phyloP scores from a whole-genome alignment of 2,329 filamentous ascomycete genomes.

The Claviceps digitariae region DNA sequence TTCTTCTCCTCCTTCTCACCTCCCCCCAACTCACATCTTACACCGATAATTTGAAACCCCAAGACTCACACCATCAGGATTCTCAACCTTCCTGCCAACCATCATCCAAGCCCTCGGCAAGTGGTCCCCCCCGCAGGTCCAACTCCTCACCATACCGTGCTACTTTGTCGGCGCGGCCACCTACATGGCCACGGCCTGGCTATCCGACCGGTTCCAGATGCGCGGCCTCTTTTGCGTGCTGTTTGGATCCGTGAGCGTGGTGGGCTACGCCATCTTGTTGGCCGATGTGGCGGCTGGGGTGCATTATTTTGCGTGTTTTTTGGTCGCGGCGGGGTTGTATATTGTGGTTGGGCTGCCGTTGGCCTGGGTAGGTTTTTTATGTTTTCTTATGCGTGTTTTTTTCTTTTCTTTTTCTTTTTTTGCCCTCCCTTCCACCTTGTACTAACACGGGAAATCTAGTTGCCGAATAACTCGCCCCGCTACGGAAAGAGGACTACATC shows the following conservation, averaged over 20 bases:
- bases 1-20: not conserved
- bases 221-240: slow-evolving; percentile 51
- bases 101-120: slow-evolving; percentile 57
- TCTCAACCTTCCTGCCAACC: slow-evolving; percentile 64
- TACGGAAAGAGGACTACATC: slow-evolving; percentile 66
- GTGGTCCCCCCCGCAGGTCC: slow-evolving; percentile 52
- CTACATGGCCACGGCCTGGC: slow-evolving; percentile 51
- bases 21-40: too few relatives aligned
- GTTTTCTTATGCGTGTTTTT: not conserved
- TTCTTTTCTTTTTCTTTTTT: not conserved
- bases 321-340: slow-evolving; percentile 60
- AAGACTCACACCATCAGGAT: too few relatives aligned
- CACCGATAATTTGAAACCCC: not conserved
- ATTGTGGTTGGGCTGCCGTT: slow-evolving; percentile 40
- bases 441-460: too few relatives aligned
- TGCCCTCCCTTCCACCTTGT: too few relatives aligned
- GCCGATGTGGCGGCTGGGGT: slow-evolving; percentile 45
- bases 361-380: slow-evolving; percentile 30
- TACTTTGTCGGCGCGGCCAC: slow-evolving; percentile 58
- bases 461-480: slow-evolving; percentile 55
- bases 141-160: slow-evolving; percentile 66
- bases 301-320: slow-evolving; percentile 62
- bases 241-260: slow-evolving; percentile 48
- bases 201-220: slow-evolving; percentile 54
- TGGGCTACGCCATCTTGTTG: slow-evolving; percentile 57